These are phyloP conservation scores for Parathielavia hyrcaniae DNA, from an alignment of 495 filamentous ascomycete genomes.

Conservation along the genomic window DNA sequence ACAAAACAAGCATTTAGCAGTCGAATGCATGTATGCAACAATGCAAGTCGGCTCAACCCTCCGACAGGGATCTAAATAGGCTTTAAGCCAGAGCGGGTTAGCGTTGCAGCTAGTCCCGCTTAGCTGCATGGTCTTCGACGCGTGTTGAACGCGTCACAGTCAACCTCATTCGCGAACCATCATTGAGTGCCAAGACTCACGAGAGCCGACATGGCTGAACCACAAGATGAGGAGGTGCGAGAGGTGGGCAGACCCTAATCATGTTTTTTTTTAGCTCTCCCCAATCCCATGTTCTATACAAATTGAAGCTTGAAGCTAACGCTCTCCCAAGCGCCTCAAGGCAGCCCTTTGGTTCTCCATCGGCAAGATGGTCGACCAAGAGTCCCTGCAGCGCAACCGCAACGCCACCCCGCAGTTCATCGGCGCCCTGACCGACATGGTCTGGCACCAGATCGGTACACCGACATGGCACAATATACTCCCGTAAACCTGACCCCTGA, in stretches of 20 bases:
- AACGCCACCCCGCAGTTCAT: constrained; percentile 97
- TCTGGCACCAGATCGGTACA: constrained; percentile 83
- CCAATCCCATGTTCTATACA: not conserved
- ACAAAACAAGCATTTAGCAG: not conserved
- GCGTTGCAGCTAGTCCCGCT: not conserved
- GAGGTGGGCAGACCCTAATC: constrained; percentile 21
- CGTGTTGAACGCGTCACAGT: constrained; percentile 12
- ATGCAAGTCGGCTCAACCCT: not conserved
- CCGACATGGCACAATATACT: constrained; percentile 2
- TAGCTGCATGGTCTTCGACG: constrained; percentile 8
- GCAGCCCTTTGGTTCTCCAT: constrained; percentile 87
- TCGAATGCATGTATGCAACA: not conserved
- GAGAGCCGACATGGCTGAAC: constrained; percentile 23
- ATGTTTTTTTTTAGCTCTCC: not conserved
- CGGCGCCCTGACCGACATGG: constrained; percentile 81
- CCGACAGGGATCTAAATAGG: not conserved
- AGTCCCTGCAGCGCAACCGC: constrained; percentile 64
- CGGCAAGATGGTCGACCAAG: constrained; percentile 84
- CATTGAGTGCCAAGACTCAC: constrained; percentile 12
- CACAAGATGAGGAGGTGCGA: constrained; percentile 30
- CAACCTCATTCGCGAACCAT: constrained; percentile 3
- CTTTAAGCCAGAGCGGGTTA: not conserved
- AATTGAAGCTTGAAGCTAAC: not conserved
- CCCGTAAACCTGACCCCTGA: not conserved
- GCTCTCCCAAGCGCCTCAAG: constrained; percentile 67